A percentile compares a stretch with the other conserved stretches of the same genome.
Evolutionary conservation across 495 filamentous ascomycete species (phyloP).

Genomic region (Tuber calosporum): DNA sequence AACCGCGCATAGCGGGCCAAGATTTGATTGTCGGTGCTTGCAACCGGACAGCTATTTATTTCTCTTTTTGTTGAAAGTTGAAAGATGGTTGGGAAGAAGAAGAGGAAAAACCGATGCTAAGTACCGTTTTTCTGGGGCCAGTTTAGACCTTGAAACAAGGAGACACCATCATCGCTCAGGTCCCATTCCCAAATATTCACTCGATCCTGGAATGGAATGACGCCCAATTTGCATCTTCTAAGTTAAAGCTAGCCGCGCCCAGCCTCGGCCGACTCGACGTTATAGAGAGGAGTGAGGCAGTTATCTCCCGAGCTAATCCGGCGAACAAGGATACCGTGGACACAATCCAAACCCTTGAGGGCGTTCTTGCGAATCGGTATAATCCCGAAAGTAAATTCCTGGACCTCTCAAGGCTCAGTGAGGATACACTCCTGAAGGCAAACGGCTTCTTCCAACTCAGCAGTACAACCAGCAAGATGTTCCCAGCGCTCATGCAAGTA

Average conservation of each 20-base stretch:
- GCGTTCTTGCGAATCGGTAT: constrained; percentile 68
- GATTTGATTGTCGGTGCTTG: constrained; percentile 14
- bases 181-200: constrained; percentile 28
- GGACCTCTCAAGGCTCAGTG: constrained; percentile 65
- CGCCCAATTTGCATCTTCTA: constrained; percentile 33
- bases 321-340: constrained; percentile 39
- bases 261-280: constrained; percentile 24
- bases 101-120: constrained; percentile 39
- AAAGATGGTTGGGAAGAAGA: constrained; percentile 18
- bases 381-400: constrained; percentile 61
- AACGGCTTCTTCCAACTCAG: constrained; percentile 68
- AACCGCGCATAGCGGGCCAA: constrained; percentile 20
- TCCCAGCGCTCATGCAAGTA: constrained; percentile 78
- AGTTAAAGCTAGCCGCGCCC: constrained; percentile 30
- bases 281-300: constrained; percentile 20
- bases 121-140: constrained; percentile 18
- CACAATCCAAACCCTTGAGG: constrained; percentile 44
- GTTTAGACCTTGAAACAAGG: constrained; percentile 40
- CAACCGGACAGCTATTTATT: constrained; percentile 6
- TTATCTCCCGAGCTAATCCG: constrained; percentile 27
- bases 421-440: constrained; percentile 58
- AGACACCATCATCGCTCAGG: constrained; percentile 27
- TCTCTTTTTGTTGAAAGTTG: constrained; percentile 19
- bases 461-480: constrained; percentile 74
- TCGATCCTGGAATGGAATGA: constrained; percentile 37